Base-by-base conservation (phyloP, 2,329 filamentous ascomycete genomes). In the Anthostomella pinea region DNA sequence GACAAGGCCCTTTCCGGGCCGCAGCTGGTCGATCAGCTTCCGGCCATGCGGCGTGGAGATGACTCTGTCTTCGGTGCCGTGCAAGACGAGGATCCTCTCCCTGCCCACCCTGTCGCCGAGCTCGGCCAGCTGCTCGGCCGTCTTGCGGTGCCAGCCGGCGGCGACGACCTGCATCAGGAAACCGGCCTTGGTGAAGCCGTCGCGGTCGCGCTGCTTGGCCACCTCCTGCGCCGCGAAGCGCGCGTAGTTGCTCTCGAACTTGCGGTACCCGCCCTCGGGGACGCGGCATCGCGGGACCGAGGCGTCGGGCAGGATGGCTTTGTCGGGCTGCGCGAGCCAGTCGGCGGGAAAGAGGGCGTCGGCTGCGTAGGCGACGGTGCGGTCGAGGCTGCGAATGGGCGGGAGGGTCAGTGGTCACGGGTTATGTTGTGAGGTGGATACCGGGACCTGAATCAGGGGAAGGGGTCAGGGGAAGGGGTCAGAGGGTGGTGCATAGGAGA, bases 221-320 rank as follows among this genome's bases (percentile, higher is more conserved):
- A 94, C 62, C 62, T 95, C 87, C 48, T 83, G 79, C 0, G 89
- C 88, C 17, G 85, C 82, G 55, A 89, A 91, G 5, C 89, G 82
- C 65, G 93, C 85, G 40, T 81, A 88, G 56, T 91, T 93, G 34
- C 72, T 87, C 4, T 74, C 74, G 59, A 93, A 95, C 7, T 60
- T 63, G 23, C 68, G 51, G 38, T 79, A 79, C 0, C 41, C 48
- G 2, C 33, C 40, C 4, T 35, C 39, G 1, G 58, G 63, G 26
- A 31, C 63, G 60, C 52, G 68, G 37, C 30, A 59, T 46, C 33
- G 63, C 3, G 74, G 76, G 3, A 56, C 51, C 10, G 49, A 49
- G 8, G 66, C 58, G 36, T 60, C 59, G 9, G 77, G 79, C 2
- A 81, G 56, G 13, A 57, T 54, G n/a, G 66, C 67, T 30, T 68